Conservation (phyloP, 805 yeast genomes). For the Schwanniomyces occidentalis region DNA sequence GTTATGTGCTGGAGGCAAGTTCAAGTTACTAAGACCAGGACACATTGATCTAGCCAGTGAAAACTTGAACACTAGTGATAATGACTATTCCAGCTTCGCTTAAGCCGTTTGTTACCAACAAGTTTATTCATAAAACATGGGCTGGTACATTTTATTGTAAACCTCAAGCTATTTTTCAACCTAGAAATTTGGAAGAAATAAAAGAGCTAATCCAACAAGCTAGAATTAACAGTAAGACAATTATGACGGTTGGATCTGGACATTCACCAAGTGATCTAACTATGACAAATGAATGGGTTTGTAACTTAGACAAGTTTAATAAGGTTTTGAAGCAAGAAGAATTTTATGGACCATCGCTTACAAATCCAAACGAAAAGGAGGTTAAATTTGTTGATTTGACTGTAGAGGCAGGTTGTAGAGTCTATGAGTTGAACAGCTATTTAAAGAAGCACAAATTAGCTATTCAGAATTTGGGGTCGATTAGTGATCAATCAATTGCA, state of each 20-base stretch:
- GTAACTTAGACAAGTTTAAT: conserved; percentile 78
- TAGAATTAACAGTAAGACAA: conserved; percentile 53
- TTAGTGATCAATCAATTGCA: conserved; percentile 88
- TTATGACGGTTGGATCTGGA: conserved; percentile 88
- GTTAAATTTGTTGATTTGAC: conserved; percentile 82
- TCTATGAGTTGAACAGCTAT: conserved; percentile 69
- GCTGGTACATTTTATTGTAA: conserved; percentile 81
- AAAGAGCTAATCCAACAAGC: conserved; percentile 68
- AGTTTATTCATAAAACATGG: conserved; percentile 69
- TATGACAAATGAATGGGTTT: conserved; percentile 83
- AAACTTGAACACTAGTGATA: not conserved
- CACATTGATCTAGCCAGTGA: too few relatives aligned
- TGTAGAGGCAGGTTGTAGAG: conserved; percentile 90
- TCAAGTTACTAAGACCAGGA: too few relatives aligned
- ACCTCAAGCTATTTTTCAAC: conserved; percentile 82
- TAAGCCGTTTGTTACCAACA: conserved; percentile 38
- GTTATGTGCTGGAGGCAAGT: too few relatives aligned
- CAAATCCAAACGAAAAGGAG: conserved; percentile 21
- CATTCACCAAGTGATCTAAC: conserved; percentile 94
- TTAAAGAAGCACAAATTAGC: conserved; percentile 69
- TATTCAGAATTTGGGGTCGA: conserved; percentile 89
- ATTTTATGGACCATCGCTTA: conserved; percentile 39
- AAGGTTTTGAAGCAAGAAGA: conserved; percentile 49
- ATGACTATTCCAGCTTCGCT: conserved; percentile 32
- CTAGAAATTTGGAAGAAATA: conserved; percentile 67